Evolutionary conservation across 768 basidiomycete species (phyloP).

Genomic region (Collybia sordida): DNA sequence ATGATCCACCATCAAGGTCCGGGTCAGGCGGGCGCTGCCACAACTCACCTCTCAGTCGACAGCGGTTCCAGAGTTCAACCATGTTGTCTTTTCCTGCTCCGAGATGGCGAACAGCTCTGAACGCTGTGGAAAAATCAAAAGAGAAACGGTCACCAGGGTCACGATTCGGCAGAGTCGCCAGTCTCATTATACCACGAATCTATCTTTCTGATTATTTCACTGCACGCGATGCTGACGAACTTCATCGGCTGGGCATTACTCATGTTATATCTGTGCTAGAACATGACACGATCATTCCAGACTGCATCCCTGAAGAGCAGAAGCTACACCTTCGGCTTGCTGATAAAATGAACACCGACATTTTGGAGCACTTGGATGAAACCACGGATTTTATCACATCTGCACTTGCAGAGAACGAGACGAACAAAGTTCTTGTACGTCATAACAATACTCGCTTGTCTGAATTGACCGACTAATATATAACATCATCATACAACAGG

Average conservation of each 20-base stretch:
- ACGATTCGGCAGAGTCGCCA: constrained; percentile 23
- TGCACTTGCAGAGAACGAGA: constrained; percentile 30
- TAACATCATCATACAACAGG: no score
- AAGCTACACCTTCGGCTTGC: constrained; percentile 48
- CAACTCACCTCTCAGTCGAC: no score
- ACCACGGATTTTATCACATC: constrained; percentile 35
- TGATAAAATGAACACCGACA: constrained; percentile 28
- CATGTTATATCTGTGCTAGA: constrained; percentile 73
- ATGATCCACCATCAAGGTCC: no score
- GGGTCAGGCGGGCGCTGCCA: no score
- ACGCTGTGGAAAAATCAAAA: not conserved
- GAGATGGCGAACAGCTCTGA: constrained; percentile 25
- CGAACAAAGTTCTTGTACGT: constrained; percentile 39
- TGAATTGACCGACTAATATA: not conserved
- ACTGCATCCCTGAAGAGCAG: constrained; percentile 36
- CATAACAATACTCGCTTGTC: not conserved
- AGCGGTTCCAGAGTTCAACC: no score
- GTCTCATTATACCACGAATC: constrained; percentile 44
- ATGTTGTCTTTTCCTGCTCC: constrained; percentile 36
- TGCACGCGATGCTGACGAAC: constrained; percentile 46
- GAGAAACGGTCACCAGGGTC: constrained; percentile 7
- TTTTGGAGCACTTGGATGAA: constrained; percentile 31
- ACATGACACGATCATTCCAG: constrained; percentile 41
- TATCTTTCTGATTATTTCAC: constrained; percentile 65
- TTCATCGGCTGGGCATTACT: constrained; percentile 64